Percentiles rank a stretch among this genome's conserved stretches.
Conservation (phyloP, 2,329 filamentous ascomycete genomes). For the Botrytis hyacinthi region DNA sequence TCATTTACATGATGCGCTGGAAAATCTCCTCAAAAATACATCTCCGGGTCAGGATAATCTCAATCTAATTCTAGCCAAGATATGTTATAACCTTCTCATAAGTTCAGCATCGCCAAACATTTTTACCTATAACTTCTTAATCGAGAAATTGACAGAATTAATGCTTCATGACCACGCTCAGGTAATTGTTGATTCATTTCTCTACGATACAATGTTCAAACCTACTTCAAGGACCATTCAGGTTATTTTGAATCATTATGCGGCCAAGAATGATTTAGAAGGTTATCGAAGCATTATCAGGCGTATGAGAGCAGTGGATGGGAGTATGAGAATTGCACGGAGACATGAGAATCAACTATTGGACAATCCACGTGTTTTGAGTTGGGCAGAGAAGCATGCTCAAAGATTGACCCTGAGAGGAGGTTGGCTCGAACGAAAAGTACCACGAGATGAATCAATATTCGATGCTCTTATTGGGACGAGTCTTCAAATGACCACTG, state of each 20-base stretch:
- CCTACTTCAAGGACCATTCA: slow-evolving; percentile 31
- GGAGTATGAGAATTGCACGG: slow-evolving; percentile 21
- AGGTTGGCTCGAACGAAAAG: slow-evolving; percentile 29
- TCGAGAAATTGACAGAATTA: slow-evolving; percentile 60
- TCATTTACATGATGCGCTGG: slow-evolving; percentile 31
- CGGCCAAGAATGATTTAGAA: slow-evolving; percentile 26
- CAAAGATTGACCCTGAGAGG: slow-evolving; percentile 27
- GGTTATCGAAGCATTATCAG: slow-evolving; percentile 33
- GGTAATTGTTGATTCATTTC: slow-evolving; percentile 52
- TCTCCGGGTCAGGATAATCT: slow-evolving; percentile 23
- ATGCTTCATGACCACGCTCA: slow-evolving; percentile 51
- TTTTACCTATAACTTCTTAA: slow-evolving; percentile 68
- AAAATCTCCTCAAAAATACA: slow-evolving; percentile 24
- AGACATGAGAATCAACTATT: slow-evolving; percentile 16
- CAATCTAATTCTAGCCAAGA: slow-evolving; percentile 39
- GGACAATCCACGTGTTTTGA: slow-evolving; percentile 13
- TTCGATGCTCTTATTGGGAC: slow-evolving; percentile 36
- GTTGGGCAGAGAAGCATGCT: slow-evolving; percentile 31
- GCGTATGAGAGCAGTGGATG: slow-evolving; percentile 33
- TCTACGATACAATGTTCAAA: slow-evolving; percentile 40
- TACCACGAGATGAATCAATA: slow-evolving; percentile 29
- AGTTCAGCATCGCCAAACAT: slow-evolving; percentile 61
- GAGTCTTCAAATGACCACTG: slow-evolving; percentile 28
- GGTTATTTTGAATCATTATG: slow-evolving; percentile 38
- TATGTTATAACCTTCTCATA: slow-evolving; percentile 64